Percentiles rank a stretch among this genome's conserved stretches.
Conservation (phyloP, 257 asterid species). For the Lavandula angustifolia region DNA sequence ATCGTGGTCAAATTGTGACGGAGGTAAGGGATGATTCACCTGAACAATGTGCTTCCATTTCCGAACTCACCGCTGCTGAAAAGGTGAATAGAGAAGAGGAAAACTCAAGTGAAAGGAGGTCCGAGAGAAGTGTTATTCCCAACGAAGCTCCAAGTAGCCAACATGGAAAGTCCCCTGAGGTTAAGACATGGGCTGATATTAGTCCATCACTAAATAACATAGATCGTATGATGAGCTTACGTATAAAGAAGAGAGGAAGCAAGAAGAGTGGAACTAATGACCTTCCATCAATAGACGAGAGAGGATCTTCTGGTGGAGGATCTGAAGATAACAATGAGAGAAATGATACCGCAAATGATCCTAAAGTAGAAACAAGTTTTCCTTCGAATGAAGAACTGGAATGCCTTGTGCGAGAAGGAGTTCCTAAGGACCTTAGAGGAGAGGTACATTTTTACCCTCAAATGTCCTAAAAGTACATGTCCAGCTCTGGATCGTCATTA, state of each 20-base stretch:
- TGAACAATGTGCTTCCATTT: slow-evolving; percentile 31
- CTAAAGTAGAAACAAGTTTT: slow-evolving; percentile 43
- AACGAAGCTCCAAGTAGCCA: slow-evolving; percentile 41
- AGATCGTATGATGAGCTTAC: slow-evolving; percentile 67
- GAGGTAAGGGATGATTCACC: slow-evolving; percentile 37
- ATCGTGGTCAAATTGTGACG: slow-evolving; percentile 23
- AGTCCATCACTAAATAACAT: slow-evolving; percentile 54
- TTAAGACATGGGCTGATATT: slow-evolving; percentile 67
- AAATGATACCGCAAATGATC: slow-evolving; percentile 38
- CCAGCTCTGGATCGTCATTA: slow-evolving; percentile 22
- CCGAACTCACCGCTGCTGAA: slow-evolving; percentile 37
- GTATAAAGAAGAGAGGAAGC: slow-evolving; percentile 55
- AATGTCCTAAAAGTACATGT: slow-evolving; percentile 10
- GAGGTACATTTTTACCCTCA: slow-evolving; percentile 54
- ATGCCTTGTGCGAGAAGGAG: slow-evolving; percentile 88
- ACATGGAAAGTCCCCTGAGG: slow-evolving; percentile 46
- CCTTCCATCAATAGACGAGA: slow-evolving; percentile 56
- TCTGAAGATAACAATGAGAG: slow-evolving; percentile 44
- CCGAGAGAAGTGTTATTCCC: slow-evolving; percentile 35
- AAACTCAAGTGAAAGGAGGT: slow-evolving; percentile 37
- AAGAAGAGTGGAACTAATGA: slow-evolving; percentile 39
- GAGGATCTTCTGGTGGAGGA: slow-evolving; percentile 38
- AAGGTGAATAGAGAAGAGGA: slow-evolving; percentile 45
- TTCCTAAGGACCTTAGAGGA: slow-evolving; percentile 91
- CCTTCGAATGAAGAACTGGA: slow-evolving; percentile 80